Percentiles rank a stretch among this genome's conserved stretches.
Conservation (phyloP, 176 grass and related monocot species). For the Zea mays region Zm-B73-REFERENCE-NAM-5.0 NC_050096.1:216762501-216763000, state of each 20-base stretch:
- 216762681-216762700: not conserved
- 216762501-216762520: constrained; percentile 55
- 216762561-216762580: not conserved
- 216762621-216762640: not conserved
- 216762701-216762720: not conserved
- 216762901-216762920: not conserved
- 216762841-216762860: not conserved
- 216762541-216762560: constrained; percentile 60
- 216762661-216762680: not conserved
- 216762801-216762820: not conserved
- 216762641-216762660: not conserved
- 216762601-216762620: not conserved
- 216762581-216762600: not conserved
- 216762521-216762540: constrained; percentile 54
- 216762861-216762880: not conserved
- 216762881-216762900: not conserved
- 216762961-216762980: too few relatives aligned
- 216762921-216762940: not conserved
- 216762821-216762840: too few relatives aligned
- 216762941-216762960: too few relatives aligned
- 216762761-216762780: not conserved
- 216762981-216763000: too few relatives aligned
- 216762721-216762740: not conserved
- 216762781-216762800: not conserved
- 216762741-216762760: not conserved